Evolutionary conservation across 148 eudicot genomes (phyloP).

Genomic region (Camellia sinensis): DNA sequence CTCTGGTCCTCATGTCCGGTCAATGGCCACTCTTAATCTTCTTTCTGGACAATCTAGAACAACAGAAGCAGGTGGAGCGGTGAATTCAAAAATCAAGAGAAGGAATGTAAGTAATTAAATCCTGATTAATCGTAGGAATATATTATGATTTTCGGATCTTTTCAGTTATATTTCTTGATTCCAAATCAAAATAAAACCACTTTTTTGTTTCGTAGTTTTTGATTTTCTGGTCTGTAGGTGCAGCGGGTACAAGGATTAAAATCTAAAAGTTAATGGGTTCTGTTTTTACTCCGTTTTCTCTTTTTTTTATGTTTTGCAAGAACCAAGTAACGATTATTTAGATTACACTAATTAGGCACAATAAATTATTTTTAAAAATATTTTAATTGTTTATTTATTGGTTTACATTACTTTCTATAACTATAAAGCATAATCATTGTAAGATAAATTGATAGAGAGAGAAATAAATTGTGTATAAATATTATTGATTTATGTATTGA

Average conservation of each 20-base stretch:
- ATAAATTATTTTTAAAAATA: too few relatives aligned
- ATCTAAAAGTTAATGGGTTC: not conserved
- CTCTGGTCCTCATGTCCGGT: slow-evolving; percentile 44
- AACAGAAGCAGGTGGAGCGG: slow-evolving; percentile 15
- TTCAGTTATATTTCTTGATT: not conserved
- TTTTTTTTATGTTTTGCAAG: not conserved
- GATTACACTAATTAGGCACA: not conserved
- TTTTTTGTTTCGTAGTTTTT: not conserved
- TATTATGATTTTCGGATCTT: not conserved
- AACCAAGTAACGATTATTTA: too few relatives aligned
- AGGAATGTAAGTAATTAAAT: slow-evolving; percentile 37
- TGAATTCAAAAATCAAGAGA: slow-evolving; percentile 24
- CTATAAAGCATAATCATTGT: too few relatives aligned
- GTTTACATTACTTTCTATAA: too few relatives aligned
- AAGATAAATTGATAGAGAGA: too few relatives aligned
- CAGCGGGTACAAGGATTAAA: not conserved
- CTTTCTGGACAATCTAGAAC: slow-evolving; percentile 42
- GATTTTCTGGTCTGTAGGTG: not conserved
- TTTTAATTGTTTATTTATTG: too few relatives aligned
- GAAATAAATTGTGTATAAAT: too few relatives aligned
- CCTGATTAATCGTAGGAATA: not conserved
- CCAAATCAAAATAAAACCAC: not conserved
- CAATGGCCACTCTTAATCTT: slow-evolving; percentile 54
- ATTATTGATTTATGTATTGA: too few relatives aligned
- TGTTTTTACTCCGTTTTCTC: not conserved